Evolutionary conservation across 345 rosid genomes (phyloP).

Genomic region (Raphanus sativus): DNA sequence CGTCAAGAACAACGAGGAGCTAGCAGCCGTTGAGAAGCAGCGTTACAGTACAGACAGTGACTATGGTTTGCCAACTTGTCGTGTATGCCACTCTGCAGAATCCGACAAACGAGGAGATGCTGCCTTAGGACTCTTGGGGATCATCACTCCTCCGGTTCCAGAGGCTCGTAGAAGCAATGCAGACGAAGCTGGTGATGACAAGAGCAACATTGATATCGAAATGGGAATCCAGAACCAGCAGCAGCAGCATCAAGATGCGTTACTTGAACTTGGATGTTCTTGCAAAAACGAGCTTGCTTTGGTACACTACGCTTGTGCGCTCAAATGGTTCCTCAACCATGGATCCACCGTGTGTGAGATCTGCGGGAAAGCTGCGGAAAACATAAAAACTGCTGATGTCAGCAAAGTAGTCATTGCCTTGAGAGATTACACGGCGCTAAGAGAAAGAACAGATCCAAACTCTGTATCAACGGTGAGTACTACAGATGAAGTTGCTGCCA

Average conservation of each 20-base stretch:
- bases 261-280: slow-evolving; percentile 87
- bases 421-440: slow-evolving; percentile 62
- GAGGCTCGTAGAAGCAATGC: slow-evolving; percentile 49
- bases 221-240: slow-evolving; percentile 45
- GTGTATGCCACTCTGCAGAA: slow-evolving; percentile 93
- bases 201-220: slow-evolving; percentile 54
- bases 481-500: slow-evolving; percentile 77
- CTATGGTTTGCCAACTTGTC: slow-evolving; percentile 65
- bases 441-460: slow-evolving; percentile 66
- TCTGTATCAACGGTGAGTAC: slow-evolving; percentile 37
- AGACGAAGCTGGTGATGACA: slow-evolving; percentile 38
- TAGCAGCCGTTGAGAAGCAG: slow-evolving; percentile 41
- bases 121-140: slow-evolving; percentile 72
- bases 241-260: slow-evolving; percentile 44
- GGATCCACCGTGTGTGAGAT: slow-evolving; percentile 95
- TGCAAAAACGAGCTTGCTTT: slow-evolving; percentile 88
- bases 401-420: slow-evolving; percentile 63
- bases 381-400: slow-evolving; percentile 55
- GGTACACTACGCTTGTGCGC: slow-evolving; percentile 92
- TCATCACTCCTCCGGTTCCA: slow-evolving; percentile 53
- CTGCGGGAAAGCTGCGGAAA: slow-evolving; percentile 70
- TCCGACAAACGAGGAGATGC: slow-evolving; percentile 83
- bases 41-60: slow-evolving; percentile 70
- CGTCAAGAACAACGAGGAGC: slow-evolving; percentile 47
- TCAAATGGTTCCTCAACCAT: slow-evolving; percentile 93